A percentile compares a stretch with the other conserved stretches of the same genome.
These are phyloP conservation scores for Scedosporium dehoogii DNA, from an alignment of 2,329 filamentous ascomycete genomes.

Conservation along the genomic window DNA sequence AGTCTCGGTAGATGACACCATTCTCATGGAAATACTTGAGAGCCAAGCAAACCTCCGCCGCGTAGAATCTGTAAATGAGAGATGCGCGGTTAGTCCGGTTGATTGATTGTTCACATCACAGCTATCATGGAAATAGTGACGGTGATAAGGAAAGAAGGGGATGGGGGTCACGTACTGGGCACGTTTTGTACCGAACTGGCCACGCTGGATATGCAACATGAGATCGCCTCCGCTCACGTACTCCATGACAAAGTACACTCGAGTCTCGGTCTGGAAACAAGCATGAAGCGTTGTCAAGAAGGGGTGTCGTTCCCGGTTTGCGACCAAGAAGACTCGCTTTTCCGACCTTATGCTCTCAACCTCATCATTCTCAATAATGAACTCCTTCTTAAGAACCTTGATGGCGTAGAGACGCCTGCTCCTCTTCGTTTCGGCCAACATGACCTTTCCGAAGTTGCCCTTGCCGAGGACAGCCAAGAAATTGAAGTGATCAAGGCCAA, in stretches of 20 bases:
- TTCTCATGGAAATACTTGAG: conserved; percentile 99
- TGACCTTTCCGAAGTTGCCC: conserved; percentile 99
- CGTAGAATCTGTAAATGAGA: conserved; percentile 67
- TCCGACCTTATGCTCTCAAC: conserved; percentile 96
- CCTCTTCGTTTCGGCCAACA: conserved; percentile 95
- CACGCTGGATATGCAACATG: conserved; percentile 97
- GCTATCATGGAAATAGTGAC: neutral
- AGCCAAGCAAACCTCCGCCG: conserved; percentile 90
- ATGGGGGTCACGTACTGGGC: conserved; percentile 65
- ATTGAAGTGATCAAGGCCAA: conserved; percentile 97
- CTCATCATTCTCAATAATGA: conserved; percentile 99
- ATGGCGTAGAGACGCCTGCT: conserved; percentile 91
- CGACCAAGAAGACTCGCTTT: conserved; percentile 93
- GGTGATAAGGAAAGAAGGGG: neutral
- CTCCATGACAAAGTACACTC: conserved; percentile 99
- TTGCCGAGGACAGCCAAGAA: conserved; percentile 97
- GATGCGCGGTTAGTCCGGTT: neutral
- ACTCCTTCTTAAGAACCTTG: conserved; percentile 98
- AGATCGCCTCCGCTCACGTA: conserved; percentile 97
- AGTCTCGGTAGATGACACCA: conserved; percentile 94
- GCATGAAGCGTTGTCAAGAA: conserved; percentile 93
- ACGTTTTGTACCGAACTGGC: conserved; percentile 89
- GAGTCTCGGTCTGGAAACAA: conserved; percentile 97
- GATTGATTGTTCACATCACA: neutral
- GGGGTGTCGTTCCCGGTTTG: conserved; percentile 92